These are phyloP conservation scores for Mayamaea pseudoterrestris DNA, from an alignment of 108 stramenopile genomes.

Conservation along the genomic window DNA sequence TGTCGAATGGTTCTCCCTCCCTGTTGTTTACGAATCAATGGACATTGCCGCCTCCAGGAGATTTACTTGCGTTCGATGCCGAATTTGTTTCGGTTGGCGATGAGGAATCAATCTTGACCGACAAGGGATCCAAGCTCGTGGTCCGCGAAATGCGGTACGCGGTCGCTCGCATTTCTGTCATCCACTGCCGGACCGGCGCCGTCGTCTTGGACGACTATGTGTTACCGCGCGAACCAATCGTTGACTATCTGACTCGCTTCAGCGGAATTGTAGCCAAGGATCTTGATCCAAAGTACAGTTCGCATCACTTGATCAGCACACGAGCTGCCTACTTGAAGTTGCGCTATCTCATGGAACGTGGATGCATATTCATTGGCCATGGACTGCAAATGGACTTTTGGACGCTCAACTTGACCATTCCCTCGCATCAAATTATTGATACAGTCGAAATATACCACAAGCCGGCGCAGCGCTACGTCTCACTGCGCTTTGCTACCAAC, in stretches of 20 bases:
- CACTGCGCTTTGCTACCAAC: constrained; percentile 83
- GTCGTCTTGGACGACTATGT: constrained; percentile 90
- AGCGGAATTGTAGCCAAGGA: constrained; percentile 79
- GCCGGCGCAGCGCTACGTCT: constrained; percentile 75
- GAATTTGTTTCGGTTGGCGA: constrained; percentile 85
- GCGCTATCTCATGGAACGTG: constrained; percentile 78
- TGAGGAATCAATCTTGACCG: constrained; percentile 59
- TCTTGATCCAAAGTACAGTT: constrained; percentile 68
- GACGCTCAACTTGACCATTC: constrained; percentile 76
- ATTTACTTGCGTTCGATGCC: constrained; percentile 77
- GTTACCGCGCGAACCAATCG: constrained; percentile 80
- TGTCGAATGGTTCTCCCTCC: constrained; percentile 24
- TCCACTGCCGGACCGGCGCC: constrained; percentile 43
- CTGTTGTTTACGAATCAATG: constrained; percentile 2
- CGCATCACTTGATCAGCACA: constrained; percentile 76
- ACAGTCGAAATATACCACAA: constrained; percentile 86
- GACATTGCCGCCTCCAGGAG: constrained; percentile 38
- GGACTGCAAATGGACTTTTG: constrained; percentile 81
- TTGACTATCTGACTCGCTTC: constrained; percentile 92
- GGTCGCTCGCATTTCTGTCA: constrained; percentile 77
- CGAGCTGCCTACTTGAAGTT: constrained; percentile 86
- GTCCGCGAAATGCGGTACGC: constrained; percentile 68
- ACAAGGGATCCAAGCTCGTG: constrained; percentile 68
- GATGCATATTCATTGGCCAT: constrained; percentile 82
- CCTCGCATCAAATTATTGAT: constrained; percentile 87